Base-by-base conservation (phyloP, 805 yeast genomes). In the Cyberlindnera americana region DNA sequence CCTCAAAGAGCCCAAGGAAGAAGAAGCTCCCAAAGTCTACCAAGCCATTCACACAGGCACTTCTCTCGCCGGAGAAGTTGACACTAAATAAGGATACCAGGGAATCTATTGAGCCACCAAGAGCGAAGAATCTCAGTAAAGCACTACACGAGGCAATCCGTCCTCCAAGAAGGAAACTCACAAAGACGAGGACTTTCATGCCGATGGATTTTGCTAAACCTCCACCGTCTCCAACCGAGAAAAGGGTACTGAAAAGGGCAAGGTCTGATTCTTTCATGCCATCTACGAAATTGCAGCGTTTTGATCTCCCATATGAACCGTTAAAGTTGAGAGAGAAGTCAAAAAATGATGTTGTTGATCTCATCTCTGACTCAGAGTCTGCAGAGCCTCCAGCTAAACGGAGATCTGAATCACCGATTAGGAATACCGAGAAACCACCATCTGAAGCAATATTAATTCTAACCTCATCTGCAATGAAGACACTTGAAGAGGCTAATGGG, bases 11-110 rank as follows among this genome's bases (percentile, higher is more conserved):
- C 15, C 38, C 43, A 6, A 19, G 14, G 19, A 38, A 27, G 33
- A 25, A 25, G 27, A 25, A 25, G 12, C 27, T 25, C 6, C 27
- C 27, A 6, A 12, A 6, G 12, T 25, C 27, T 6, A 12, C n/a
- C n/a, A 25, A 12, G n/a, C 27, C 27, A 6, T 25, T 12, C 27
- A 22, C 14, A 4, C 39, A 40, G 19, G 33, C 14, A 7, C 18
- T 19, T 12, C 35, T 40, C 3, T 40, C 44, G 4, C 37, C 44
- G 5, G 39, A 36, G 18, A 27, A 26, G 19, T 29, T 32, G 4
- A 32, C 37, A 3, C 44, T 32, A 14, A 31, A 7, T n/a, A 34
- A 31, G 24, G 11, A 18, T 24, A 17, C n/a, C 14, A 12, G 13
- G 4, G 12, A 11, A 12, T 21, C 23, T 21, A 10, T 17, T 11